Percentiles rank a stretch among this genome's conserved stretches.
phyloP scores from a whole-genome alignment of 768 basidiomycete genomes.

The Boletus reticuloceps region DNA sequence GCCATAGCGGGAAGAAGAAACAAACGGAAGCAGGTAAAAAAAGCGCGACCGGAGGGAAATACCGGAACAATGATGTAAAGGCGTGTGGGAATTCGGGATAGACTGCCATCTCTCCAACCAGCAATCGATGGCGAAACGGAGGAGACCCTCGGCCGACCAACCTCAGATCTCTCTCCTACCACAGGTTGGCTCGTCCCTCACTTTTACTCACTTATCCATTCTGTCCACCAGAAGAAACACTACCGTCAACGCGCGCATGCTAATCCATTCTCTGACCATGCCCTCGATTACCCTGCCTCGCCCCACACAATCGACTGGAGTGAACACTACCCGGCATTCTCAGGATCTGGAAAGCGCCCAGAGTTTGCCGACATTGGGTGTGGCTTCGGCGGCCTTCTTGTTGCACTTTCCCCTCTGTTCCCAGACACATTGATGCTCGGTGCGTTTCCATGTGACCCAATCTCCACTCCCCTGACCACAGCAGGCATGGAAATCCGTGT shows the following conservation, averaged over 20 bases:
- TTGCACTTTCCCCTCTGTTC: slow-evolving; percentile 84
- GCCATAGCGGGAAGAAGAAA: slow-evolving; percentile 38
- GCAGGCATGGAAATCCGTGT: slow-evolving; percentile 96
- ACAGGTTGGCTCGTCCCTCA: slow-evolving; percentile 38
- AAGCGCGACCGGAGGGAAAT: slow-evolving; percentile 18
- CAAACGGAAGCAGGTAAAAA: slow-evolving; percentile 1
- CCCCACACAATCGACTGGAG: slow-evolving; percentile 81
- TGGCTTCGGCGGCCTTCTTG: slow-evolving; percentile 93
- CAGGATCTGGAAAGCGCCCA: slow-evolving; percentile 58
- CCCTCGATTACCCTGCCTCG: slow-evolving; percentile 79
- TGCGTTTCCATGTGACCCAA: slow-evolving; percentile 35
- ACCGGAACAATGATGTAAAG: slow-evolving; percentile 18
- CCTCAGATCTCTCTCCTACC: slow-evolving; percentile 37
- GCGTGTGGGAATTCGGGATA: slow-evolving; percentile 12
- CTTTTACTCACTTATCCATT: not conserved
- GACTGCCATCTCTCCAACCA: not conserved
- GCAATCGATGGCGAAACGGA: slow-evolving; percentile 27
- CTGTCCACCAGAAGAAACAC: slow-evolving; percentile 63
- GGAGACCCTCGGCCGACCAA: slow-evolving; percentile 11
- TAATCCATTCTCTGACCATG: slow-evolving; percentile 86
- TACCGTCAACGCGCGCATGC: slow-evolving; percentile 84
- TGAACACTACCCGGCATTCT: slow-evolving; percentile 75
- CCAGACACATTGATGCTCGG: slow-evolving; percentile 94
- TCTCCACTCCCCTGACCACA: not conserved
- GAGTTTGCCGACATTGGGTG: slow-evolving; percentile 98